These are phyloP conservation scores for Avicennia marina DNA, from an alignment of 257 asterid species.

Conservation along the genomic window DNA sequence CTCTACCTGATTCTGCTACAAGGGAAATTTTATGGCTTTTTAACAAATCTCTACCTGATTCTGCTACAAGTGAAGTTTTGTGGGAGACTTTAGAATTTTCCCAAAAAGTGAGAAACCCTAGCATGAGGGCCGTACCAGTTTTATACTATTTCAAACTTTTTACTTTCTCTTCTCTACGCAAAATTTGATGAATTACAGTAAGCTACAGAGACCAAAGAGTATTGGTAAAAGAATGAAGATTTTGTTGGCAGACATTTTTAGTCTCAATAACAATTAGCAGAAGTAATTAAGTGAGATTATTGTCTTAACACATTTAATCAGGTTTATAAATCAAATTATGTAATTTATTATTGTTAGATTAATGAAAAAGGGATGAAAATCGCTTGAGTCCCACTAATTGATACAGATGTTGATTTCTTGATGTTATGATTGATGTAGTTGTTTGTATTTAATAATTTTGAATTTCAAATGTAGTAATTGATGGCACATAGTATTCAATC, in stretches of 20 bases:
- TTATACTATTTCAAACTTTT: not conserved
- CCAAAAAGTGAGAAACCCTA: not conserved
- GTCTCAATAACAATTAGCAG: too few species aligned
- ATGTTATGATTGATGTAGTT: not conserved
- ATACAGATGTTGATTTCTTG: not conserved
- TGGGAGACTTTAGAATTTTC: conserved; percentile 3
- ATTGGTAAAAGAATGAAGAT: too few species aligned
- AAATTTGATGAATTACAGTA: not conserved
- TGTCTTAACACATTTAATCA: too few species aligned
- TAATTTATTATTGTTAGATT: too few species aligned
- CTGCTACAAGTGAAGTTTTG: not conserved
- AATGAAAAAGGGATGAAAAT: too few species aligned
- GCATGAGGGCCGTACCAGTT: not conserved
- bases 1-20: not conserved
- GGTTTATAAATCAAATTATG: too few species aligned
- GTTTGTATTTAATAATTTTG: not conserved
- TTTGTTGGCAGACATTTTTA: too few species aligned
- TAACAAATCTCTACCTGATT: conserved; percentile 3
- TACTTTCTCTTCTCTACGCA: not conserved
- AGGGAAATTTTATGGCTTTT: conserved; percentile 5
- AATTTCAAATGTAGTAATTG: too few species aligned
- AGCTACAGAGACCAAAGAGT: too few species aligned
- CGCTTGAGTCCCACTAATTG: not conserved
- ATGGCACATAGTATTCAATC: too few species aligned
- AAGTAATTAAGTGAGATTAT: too few species aligned